These are phyloP conservation scores for Fusarium protoensiforme DNA, from an alignment of 2,329 filamentous ascomycete species.

Conservation along the genomic window DNA sequence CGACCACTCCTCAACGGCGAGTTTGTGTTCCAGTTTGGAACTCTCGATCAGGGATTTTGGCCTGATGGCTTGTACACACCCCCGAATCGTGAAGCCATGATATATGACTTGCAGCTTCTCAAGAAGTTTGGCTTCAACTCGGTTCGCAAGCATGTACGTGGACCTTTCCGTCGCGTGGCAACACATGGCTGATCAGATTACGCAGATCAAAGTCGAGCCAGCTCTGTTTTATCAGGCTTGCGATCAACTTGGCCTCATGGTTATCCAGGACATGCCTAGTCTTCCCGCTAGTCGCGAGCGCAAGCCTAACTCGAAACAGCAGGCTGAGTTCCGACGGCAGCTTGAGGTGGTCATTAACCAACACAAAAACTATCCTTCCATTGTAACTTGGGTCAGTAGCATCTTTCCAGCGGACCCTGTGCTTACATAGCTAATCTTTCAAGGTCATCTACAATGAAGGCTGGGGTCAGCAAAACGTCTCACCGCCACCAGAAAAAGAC, in stretches of 20 bases:
- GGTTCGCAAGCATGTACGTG: slow-evolving; percentile 73
- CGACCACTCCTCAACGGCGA: slow-evolving; percentile 76
- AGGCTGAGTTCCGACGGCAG: slow-evolving; percentile 73
- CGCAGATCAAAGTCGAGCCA: slow-evolving; percentile 72
- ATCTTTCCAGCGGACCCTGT: accelerated
- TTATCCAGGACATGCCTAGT: slow-evolving; percentile 80
- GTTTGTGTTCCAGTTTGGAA: slow-evolving; percentile 75
- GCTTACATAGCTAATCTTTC: background rate
- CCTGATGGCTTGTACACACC: slow-evolving; percentile 75
- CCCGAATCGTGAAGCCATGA: slow-evolving; percentile 74
- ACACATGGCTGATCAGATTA: accelerated
- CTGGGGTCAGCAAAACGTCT: slow-evolving; percentile 22
- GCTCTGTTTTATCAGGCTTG: slow-evolving; percentile 76
- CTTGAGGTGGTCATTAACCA: slow-evolving; percentile 71
- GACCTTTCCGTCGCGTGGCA: accelerated
- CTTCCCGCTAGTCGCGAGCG: slow-evolving; percentile 49
- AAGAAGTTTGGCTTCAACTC: slow-evolving; percentile 77
- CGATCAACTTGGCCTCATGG: slow-evolving; percentile 72
- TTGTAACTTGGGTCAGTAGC: slow-evolving; percentile 15
- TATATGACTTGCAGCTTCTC: slow-evolving; percentile 71
- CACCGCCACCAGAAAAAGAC: slow-evolving; percentile 55
- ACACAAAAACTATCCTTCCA: slow-evolving; percentile 30
- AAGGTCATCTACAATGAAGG: slow-evolving; percentile 32
- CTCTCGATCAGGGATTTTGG: slow-evolving; percentile 78
- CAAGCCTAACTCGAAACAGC: slow-evolving; percentile 59